These are phyloP conservation scores for Aureobasidium leucospermi DNA, from an alignment of 2,329 filamentous ascomycete species.

Conservation along the genomic window DNA sequence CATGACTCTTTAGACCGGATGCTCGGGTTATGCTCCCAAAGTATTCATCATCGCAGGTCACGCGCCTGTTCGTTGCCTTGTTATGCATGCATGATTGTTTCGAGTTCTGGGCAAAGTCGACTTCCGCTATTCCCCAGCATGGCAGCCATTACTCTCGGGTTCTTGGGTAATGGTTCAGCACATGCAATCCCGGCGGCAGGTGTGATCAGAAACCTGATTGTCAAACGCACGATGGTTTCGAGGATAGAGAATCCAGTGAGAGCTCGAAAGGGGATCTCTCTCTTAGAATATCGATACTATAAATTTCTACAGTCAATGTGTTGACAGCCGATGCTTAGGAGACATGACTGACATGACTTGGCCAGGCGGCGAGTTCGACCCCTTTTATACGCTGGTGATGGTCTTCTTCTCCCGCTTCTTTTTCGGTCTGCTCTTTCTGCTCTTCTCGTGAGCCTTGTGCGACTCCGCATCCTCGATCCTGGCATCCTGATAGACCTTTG, in stretches of 20 bases:
- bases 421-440: not conserved
- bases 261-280: too few relatives aligned
- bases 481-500: not conserved
- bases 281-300: too few relatives aligned
- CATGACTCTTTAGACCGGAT: not conserved
- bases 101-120: not conserved
- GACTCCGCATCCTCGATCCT: not conserved
- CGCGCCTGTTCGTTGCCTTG: not conserved
- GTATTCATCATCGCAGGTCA: not conserved
- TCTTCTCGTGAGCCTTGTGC: not conserved
- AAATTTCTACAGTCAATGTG: too few relatives aligned
- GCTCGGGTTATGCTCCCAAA: not conserved
- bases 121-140: not conserved
- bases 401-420: not conserved
- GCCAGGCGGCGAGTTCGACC: too few relatives aligned
- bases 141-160: not conserved
- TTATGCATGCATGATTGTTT: conserved; percentile 7
- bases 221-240: too few relatives aligned
- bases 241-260: too few relatives aligned
- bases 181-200: too few relatives aligned
- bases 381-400: not conserved
- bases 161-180: too few relatives aligned
- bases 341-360: too few relatives aligned
- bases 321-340: too few relatives aligned
- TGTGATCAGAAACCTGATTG: too few relatives aligned